Percentiles rank a stretch among this genome's conserved stretches.
Evolutionary conservation across 148 eudicot genomes (phyloP).

Genomic region (Vaccinium macrocarpon): DNA sequence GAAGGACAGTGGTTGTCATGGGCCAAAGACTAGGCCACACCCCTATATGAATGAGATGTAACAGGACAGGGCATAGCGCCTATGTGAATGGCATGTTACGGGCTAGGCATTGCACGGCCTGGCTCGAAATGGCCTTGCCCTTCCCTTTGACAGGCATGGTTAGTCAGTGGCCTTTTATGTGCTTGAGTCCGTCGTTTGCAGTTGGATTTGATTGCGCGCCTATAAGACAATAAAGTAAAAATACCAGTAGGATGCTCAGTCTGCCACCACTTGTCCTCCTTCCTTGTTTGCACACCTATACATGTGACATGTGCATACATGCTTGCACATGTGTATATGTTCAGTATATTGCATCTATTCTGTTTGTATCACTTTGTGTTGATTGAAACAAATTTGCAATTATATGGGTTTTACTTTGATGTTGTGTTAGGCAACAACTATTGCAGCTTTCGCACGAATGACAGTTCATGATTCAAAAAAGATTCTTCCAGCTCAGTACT

Average conservation of each 20-base stretch:
- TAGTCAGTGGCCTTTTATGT: not conserved
- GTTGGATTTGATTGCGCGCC: not conserved
- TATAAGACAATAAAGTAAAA: not conserved
- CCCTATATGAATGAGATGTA: not conserved
- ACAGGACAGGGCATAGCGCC: not conserved
- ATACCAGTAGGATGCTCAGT: not conserved
- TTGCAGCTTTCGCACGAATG: slow-evolving; percentile 65
- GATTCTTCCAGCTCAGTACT: slow-evolving; percentile 50
- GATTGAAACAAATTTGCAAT: not conserved
- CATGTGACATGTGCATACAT: too few species aligned
- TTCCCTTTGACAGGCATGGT: not conserved
- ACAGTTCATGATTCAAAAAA: slow-evolving; percentile 72
- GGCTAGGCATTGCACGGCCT: not conserved
- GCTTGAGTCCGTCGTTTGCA: not conserved
- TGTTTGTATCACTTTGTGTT: not conserved
- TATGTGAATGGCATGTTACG: not conserved
- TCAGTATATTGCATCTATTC: slow-evolving; percentile 1
- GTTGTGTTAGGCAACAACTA: slow-evolving; percentile 47
- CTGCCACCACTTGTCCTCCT: not conserved
- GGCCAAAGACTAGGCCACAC: not conserved
- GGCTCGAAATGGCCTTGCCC: not conserved
- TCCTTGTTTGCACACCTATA: not conserved
- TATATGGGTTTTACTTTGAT: not conserved
- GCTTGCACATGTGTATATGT: not conserved
- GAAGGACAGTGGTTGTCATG: not conserved